Conservation (phyloP, 352 stramenopile genomes). For the Hyaloperonospora arabidopsidis region DNA sequence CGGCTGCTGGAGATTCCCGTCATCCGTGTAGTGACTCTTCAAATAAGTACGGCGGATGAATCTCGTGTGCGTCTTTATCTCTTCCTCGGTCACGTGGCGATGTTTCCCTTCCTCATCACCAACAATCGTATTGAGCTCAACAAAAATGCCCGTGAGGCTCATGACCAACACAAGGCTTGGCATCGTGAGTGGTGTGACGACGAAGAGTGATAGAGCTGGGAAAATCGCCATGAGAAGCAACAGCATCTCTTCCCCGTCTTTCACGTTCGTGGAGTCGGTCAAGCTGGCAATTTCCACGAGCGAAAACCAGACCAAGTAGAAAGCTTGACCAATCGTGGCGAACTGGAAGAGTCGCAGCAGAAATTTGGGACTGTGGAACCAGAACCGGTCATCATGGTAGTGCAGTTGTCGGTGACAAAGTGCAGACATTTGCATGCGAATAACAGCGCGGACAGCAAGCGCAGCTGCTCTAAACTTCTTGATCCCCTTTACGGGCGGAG, state of each 20-base stretch:
- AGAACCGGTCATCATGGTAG: conserved; percentile 75
- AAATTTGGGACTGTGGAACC: conserved; percentile 68
- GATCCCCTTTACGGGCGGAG: conserved; percentile 15
- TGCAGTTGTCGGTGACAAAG: conserved; percentile 78
- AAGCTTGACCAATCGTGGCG: conserved; percentile 77
- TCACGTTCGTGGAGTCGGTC: conserved; percentile 10
- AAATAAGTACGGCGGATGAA: conserved; percentile 67
- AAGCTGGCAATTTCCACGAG: conserved; percentile 58
- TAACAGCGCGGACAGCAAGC: conserved; percentile 52
- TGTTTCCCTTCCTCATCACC: conserved; percentile 16
- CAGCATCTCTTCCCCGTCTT: conserved; percentile 15
- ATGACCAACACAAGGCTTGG: conserved; percentile 82
- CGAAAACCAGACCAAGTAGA: conserved; percentile 82
- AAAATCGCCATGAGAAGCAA: conserved; percentile 64
- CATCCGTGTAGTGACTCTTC: conserved; percentile 52
- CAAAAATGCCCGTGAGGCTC: conserved; percentile 81
- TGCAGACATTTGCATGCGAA: conserved; percentile 86
- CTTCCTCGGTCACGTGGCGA: conserved; percentile 27
- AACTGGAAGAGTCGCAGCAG: conserved; percentile 79
- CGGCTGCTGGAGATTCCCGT: conserved; percentile 14
- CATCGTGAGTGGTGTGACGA: conserved; percentile 83
- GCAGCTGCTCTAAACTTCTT: conserved; percentile 50
- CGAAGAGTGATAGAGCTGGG: conserved; percentile 53
- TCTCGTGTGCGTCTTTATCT: conserved; percentile 64
- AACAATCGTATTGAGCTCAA: conserved; percentile 55